Percentiles rank a stretch among this genome's conserved stretches.
Evolutionary conservation across 2,329 filamentous ascomycete species (phyloP).

Genomic region (Zarea fungicola): DNA sequence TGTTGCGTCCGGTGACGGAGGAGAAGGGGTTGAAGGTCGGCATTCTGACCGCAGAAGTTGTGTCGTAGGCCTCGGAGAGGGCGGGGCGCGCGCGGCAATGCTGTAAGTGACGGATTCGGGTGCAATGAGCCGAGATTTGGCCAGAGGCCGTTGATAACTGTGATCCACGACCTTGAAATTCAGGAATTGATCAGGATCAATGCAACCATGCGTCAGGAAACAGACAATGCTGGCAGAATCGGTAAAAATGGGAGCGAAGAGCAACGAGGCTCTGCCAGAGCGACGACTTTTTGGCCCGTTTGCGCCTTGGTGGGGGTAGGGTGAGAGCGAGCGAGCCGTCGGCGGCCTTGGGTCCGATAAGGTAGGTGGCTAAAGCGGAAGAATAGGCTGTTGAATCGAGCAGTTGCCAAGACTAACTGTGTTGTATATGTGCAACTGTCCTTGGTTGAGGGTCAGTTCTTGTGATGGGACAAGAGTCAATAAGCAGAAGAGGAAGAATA

Average conservation of each 20-base stretch:
- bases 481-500: too few species aligned
- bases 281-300: constrained; percentile 3
- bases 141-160: too few species aligned
- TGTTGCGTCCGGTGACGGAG: constrained; percentile 45
- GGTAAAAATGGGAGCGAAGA: not conserved
- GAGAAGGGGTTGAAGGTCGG: constrained; percentile 53
- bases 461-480: too few species aligned
- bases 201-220: not conserved
- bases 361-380: not conserved
- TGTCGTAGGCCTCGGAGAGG: constrained; percentile 4
- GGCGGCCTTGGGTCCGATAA: not conserved
- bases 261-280: not conserved
- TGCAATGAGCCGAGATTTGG: not conserved
- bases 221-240: not conserved
- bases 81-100: constrained; percentile 4
- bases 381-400: constrained; percentile 9
- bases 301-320: constrained; percentile 9
- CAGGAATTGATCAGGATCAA: too few species aligned
- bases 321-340: not conserved
- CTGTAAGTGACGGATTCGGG: not conserved
- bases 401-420: too few species aligned
- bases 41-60: constrained; percentile 33
- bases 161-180: too few species aligned
- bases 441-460: too few species aligned
- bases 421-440: too few species aligned